Percentiles rank a stretch among this genome's conserved stretches.
Conservation (phyloP, 495 filamentous ascomycete species). For the Acidiella bohemica region DNA sequence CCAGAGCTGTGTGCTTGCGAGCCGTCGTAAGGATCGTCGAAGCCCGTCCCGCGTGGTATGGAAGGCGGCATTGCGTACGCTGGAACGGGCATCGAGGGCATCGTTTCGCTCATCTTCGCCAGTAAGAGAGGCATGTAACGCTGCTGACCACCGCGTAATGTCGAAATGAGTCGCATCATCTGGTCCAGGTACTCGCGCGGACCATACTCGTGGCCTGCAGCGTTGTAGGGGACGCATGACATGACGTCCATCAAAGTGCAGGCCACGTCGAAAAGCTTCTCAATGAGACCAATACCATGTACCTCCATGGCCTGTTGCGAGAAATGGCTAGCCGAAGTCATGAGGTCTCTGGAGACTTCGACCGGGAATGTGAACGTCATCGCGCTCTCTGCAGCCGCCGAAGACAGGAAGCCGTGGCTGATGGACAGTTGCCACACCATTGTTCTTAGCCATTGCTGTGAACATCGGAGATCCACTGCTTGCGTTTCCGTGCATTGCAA, state of each 20-base stretch:
- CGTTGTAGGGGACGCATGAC: conserved; percentile 43
- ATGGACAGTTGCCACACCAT: conserved; percentile 60
- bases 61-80: background rate
- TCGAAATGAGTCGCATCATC: conserved; percentile 50
- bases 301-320: conserved; percentile 54
- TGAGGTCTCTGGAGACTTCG: conserved; percentile 53
- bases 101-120: conserved; percentile 51
- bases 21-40: conserved; percentile 5
- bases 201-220: conserved; percentile 46
- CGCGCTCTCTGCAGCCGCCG: conserved; percentile 37
- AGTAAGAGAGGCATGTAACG: conserved; percentile 59
- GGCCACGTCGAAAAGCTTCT: conserved; percentile 65
- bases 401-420: conserved; percentile 41
- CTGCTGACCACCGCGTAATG: conserved; percentile 54
- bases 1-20: conserved; percentile 4
- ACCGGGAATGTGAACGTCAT: conserved; percentile 60
- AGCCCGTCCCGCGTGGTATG: background rate
- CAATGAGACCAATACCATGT: conserved; percentile 58
- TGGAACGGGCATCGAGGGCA: conserved; percentile 45
- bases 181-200: conserved; percentile 63
- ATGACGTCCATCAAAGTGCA: conserved; percentile 63
- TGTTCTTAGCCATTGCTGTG: conserved; percentile 75
- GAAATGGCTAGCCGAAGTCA: conserved; percentile 52
- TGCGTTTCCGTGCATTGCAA: conserved; percentile 53
- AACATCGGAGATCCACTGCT: conserved; percentile 53